Base-by-base conservation (phyloP, 495 filamentous ascomycete species). In the Rusavskia elegans region DNA sequence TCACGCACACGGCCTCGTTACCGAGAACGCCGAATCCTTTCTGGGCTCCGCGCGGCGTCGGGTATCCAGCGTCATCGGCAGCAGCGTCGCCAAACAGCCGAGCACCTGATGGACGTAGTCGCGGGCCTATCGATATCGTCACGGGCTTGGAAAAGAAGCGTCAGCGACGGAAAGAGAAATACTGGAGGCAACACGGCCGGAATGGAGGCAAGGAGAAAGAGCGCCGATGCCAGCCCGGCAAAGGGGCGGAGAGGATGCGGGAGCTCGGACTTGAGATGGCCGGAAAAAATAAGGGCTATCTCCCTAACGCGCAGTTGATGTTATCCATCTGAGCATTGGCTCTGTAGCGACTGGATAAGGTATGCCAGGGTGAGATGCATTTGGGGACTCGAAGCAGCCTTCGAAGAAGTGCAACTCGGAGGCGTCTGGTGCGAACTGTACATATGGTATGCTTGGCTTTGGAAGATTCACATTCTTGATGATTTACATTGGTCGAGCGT, bases 111-210 rank as follows among this genome's bases (percentile, higher is more conserved):
- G 55, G 73, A 25, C 80, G 85, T 55, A 76, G 76, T 27, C 79
- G 92, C 55, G 87, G 88, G 44, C 89, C 92, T 29, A 89, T 97
- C 57, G 93, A 96, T 62, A 97, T 98, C 56, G 87, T 95, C 67
- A 89, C 94, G 62, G 92, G 92, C 6, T 80, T 98, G 8, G 92
- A 97, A 71, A 81, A 85, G 67, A 95, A 92, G 69, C 80, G 90
- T 41, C 86, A 89, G 66, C 81, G 88, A 50, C 85, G 92, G 51
- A 85, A 82, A 67, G 86, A 95, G 68, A 92, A 90, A 64, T 88
- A 84, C 62, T 83, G 80, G 68, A 82, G 88, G 61, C 87, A 92
- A 67, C 80, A 88, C 58, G 87, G 79, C 68, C 75, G 78, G 52
- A 81, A 81, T 66, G 73, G 72, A 55, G 74, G 69, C 60, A 79